Conservation (phyloP, 2,329 filamentous ascomycete genomes). For the Paecilomyces sp. region DNA sequence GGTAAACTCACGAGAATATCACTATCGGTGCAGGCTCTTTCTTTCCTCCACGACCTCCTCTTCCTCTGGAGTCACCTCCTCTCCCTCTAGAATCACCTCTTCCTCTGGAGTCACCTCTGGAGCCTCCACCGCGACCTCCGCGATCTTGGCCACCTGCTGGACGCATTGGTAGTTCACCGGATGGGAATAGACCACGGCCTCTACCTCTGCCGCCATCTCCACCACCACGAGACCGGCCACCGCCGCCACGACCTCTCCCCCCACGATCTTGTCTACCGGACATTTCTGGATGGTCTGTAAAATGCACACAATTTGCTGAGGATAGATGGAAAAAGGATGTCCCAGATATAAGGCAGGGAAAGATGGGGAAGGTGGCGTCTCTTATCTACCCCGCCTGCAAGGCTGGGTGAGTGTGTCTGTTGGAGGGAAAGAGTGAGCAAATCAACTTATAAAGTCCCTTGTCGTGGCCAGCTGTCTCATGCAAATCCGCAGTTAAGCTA, state of each 20-base stretch:
- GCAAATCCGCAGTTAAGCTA: background rate
- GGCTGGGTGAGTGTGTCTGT: background rate
- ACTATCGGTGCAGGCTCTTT: background rate
- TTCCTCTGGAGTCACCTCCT: conserved; percentile 14
- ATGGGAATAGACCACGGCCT: conserved; percentile 12
- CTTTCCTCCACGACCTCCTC: conserved; percentile 2
- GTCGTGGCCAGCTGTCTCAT: background rate
- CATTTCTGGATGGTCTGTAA: background rate
- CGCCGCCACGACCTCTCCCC: conserved; percentile 14
- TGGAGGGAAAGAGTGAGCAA: background rate
- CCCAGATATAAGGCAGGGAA: background rate
- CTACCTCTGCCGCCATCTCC: conserved; percentile 18
- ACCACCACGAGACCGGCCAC: conserved; percentile 11
- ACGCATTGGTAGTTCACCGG: conserved; percentile 3
- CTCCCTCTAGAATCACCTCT: conserved; percentile 7
- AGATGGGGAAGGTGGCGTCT: background rate
- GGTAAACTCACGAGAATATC: background rate
- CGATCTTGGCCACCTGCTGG: conserved; percentile 13
- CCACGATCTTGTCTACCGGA: conserved; percentile 7
- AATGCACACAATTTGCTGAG: background rate
- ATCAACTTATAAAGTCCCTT: background rate
- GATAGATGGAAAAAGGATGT: background rate
- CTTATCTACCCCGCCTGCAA: background rate
- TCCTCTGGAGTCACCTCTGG: conserved; percentile 2
- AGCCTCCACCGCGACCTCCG: conserved; percentile 12